Evolutionary conservation across 1,284 basidiomycete genomes (phyloP).

Genomic region (Rhodotorula sp.): DNA sequence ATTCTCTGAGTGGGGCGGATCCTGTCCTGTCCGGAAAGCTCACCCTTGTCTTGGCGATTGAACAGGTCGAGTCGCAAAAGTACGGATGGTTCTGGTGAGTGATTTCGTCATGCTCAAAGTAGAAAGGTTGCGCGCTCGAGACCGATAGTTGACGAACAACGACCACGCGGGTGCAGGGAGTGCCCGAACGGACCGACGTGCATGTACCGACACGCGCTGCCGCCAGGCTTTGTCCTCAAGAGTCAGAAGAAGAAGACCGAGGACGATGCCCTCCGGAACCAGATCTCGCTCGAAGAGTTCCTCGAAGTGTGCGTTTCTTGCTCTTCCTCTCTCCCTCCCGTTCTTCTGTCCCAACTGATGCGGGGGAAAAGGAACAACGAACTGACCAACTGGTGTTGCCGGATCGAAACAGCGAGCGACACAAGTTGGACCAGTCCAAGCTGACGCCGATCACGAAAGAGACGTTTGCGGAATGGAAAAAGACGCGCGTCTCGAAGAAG

Average conservation of each 20-base stretch:
- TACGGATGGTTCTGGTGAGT: constrained; percentile 52
- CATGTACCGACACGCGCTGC: constrained; percentile 92
- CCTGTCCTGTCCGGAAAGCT: not conserved
- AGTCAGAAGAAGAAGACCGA: constrained; percentile 49
- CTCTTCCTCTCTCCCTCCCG: not conserved
- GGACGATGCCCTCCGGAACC: constrained; percentile 73
- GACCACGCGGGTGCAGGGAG: constrained; percentile 49
- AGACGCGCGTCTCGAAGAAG: constrained; percentile 88
- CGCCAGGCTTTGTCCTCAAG: constrained; percentile 73
- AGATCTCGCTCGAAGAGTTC: constrained; percentile 94
- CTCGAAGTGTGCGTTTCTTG: constrained; percentile 81
- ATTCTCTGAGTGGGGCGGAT: too few species aligned
- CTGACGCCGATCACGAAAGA: constrained; percentile 95
- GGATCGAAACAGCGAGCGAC: constrained; percentile 60
- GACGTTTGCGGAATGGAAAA: constrained; percentile 91
- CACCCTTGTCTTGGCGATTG: not conserved
- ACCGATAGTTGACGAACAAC: not conserved
- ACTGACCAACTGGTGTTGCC: too few species aligned
- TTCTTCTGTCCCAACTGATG: too few species aligned
- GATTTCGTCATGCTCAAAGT: not conserved
- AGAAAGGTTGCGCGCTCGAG: too few species aligned
- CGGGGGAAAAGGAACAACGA: too few species aligned
- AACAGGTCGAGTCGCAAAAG: constrained; percentile 78
- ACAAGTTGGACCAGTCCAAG: constrained; percentile 79
- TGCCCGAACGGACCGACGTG: constrained; percentile 84